Evolutionary conservation across 2,329 filamentous ascomycete genomes (phyloP).

Genomic region (Colletotrichum costaricense): DNA sequence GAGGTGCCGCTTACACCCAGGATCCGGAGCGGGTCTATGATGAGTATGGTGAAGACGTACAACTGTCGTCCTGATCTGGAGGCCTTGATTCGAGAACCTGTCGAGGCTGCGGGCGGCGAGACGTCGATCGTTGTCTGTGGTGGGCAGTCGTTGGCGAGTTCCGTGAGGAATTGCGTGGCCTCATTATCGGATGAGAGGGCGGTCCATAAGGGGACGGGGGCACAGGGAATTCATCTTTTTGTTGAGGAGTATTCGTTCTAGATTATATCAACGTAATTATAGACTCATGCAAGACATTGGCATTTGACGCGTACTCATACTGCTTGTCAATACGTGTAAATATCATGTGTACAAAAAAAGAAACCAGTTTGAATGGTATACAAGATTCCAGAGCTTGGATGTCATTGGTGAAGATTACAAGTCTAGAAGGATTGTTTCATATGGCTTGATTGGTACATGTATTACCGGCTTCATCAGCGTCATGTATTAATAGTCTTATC

Average conservation of each 20-base stretch:
- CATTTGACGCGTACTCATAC: background rate
- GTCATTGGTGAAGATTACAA: background rate
- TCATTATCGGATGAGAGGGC: conserved; percentile 69
- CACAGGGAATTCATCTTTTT: conserved; percentile 70
- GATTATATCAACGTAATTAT: conserved; percentile 1
- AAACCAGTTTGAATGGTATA: too few species aligned
- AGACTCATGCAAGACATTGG: background rate
- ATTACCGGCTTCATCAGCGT: background rate
- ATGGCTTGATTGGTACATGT: background rate
- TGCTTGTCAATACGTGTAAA: background rate
- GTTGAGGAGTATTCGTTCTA: conserved; percentile 71
- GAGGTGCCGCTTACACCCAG: conserved; percentile 39
- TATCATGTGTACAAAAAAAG: too few species aligned
- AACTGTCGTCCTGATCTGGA: conserved; percentile 62
- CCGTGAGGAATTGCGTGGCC: conserved; percentile 66
- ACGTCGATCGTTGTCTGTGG: conserved; percentile 72
- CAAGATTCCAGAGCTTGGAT: too few species aligned
- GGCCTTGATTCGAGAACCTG: conserved; percentile 61
- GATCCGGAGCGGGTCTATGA: conserved; percentile 6
- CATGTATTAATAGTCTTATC: background rate
- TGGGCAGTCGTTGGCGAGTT: conserved; percentile 64
- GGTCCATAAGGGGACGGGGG: conserved; percentile 73
- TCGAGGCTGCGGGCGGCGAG: conserved; percentile 69
- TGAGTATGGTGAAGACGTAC: conserved; percentile 55
- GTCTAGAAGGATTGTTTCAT: background rate